Evolutionary conservation across 192 early-diverging fungal species (phyloP).

Genomic region (Entomortierella beljakovae): DNA sequence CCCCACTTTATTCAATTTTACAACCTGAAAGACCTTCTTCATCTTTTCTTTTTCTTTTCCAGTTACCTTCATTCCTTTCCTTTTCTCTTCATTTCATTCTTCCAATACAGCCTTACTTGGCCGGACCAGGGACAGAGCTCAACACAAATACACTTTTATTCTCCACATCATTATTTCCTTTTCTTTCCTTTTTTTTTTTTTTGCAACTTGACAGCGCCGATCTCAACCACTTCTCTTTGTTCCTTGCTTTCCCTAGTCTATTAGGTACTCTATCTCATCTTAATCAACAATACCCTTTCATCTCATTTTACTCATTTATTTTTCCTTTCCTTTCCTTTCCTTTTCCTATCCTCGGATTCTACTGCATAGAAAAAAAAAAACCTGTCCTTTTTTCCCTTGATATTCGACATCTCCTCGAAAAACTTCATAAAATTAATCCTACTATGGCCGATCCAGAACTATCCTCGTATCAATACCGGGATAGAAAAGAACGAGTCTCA

Average conservation of each 20-base stretch:
- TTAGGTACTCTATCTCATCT: background rate
- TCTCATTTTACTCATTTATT: too few species aligned
- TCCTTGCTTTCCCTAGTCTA: background rate
- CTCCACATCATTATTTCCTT: too few species aligned
- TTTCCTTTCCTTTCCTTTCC: too few species aligned
- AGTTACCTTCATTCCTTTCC: too few species aligned
- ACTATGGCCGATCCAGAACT: constrained; percentile 31
- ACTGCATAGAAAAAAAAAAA: constrained; percentile 1
- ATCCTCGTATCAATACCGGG: constrained; percentile 14
- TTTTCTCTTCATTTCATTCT: too few species aligned
- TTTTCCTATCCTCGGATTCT: background rate
- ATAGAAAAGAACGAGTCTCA: background rate
- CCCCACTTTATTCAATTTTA: too few species aligned
- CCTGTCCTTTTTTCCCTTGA: background rate
- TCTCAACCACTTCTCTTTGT: background rate
- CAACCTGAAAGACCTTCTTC: background rate
- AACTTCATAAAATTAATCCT: background rate
- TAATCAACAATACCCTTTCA: too few species aligned
- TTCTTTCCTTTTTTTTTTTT: background rate
- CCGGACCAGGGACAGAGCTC: too few species aligned
- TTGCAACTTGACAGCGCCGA: too few species aligned
- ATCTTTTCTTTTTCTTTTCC: background rate
- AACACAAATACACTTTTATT: too few species aligned
- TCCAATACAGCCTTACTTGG: too few species aligned
- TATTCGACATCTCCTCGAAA: background rate